Conservation (phyloP, 257 asterid genomes). For the Nicotiana knightiana region DNA sequence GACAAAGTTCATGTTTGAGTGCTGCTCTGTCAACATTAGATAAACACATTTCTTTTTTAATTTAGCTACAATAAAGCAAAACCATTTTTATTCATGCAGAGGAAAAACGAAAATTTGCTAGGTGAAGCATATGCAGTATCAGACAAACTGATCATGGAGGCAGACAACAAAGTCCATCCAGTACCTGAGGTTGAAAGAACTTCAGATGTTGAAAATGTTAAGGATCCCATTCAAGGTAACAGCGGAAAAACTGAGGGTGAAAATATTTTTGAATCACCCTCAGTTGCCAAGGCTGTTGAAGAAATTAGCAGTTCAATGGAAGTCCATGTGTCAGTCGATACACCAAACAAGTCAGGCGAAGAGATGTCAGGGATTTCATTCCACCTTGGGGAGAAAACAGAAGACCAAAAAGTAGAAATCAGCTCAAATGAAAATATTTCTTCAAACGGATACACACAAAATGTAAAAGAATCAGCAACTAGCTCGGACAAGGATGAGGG, state of each 20-base stretch:
- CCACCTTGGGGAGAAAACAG: constrained; percentile 1
- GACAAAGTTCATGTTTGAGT: not conserved
- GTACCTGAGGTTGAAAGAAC: not conserved
- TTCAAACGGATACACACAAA: not conserved
- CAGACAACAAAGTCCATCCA: not conserved
- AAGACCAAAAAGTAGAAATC: not conserved
- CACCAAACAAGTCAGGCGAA: not conserved
- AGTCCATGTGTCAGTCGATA: not conserved
- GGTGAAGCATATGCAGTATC: constrained; percentile 1
- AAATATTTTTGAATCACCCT: constrained; percentile 4
- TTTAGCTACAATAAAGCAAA: not conserved
- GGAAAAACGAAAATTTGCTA: not conserved
- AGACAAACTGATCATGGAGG: not conserved
- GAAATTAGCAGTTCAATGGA: constrained; percentile 9
- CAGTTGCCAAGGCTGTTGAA: constrained; percentile 11
- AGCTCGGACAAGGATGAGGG: not conserved
- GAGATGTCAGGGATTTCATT: not conserved
- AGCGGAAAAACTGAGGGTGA: not conserved
- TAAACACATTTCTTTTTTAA: not conserved
- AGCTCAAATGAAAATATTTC: not conserved
- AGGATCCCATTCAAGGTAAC: constrained; percentile 4
- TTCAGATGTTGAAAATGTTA: not conserved
- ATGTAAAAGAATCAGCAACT: constrained; percentile 10
- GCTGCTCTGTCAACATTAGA: constrained; percentile 6
- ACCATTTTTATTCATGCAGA: constrained; percentile 5